Percentiles rank a stretch among this genome's conserved stretches.
These are phyloP conservation scores for Phialophora verrucosa DNA, from an alignment of 2,329 filamentous ascomycete genomes.

Conservation along the genomic window DNA sequence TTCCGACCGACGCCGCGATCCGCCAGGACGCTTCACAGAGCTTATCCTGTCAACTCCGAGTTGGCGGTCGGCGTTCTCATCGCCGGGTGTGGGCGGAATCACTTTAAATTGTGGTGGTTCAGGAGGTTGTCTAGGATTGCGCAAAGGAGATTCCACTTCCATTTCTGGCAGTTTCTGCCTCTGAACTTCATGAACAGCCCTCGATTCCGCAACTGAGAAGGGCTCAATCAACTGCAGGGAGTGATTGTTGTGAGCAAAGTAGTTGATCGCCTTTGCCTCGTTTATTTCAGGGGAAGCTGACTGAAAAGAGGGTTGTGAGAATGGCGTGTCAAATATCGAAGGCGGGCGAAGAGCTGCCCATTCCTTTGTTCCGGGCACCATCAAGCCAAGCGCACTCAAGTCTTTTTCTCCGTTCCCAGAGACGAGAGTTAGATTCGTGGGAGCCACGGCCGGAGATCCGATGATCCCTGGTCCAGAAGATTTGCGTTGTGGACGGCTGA, in stretches of 20 bases:
- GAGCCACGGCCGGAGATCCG: conserved; percentile 11
- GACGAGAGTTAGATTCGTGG: background rate
- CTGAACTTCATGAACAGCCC: conserved; percentile 42
- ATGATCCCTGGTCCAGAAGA: conserved; percentile 9
- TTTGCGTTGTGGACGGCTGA: background rate
- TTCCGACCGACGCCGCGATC: conserved; percentile 49
- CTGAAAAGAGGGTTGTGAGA: conserved; percentile 51
- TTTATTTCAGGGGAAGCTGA: conserved; percentile 63
- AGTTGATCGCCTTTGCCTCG: conserved; percentile 65
- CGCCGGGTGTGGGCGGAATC: conserved; percentile 57
- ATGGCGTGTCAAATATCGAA: conserved; percentile 57
- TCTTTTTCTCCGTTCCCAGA: conserved; percentile 1
- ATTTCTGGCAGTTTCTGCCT: conserved; percentile 40
- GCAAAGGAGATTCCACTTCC: conserved; percentile 62
- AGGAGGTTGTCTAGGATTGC: conserved; percentile 64
- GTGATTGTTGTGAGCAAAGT: conserved; percentile 68
- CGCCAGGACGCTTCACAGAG: conserved; percentile 43
- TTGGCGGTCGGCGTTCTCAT: conserved; percentile 51
- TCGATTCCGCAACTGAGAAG: conserved; percentile 42
- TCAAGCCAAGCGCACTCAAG: conserved; percentile 26
- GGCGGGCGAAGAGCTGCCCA: conserved; percentile 53
- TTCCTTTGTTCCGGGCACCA: conserved; percentile 45
- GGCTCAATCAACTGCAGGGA: conserved; percentile 69
- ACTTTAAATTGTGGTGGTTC: conserved; percentile 62
- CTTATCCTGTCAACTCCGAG: conserved; percentile 41